Percentiles rank a stretch among this genome's conserved stretches.
Conservation (phyloP, 2,329 filamentous ascomycete species). For the Biscogniauxia marginata region DNA sequence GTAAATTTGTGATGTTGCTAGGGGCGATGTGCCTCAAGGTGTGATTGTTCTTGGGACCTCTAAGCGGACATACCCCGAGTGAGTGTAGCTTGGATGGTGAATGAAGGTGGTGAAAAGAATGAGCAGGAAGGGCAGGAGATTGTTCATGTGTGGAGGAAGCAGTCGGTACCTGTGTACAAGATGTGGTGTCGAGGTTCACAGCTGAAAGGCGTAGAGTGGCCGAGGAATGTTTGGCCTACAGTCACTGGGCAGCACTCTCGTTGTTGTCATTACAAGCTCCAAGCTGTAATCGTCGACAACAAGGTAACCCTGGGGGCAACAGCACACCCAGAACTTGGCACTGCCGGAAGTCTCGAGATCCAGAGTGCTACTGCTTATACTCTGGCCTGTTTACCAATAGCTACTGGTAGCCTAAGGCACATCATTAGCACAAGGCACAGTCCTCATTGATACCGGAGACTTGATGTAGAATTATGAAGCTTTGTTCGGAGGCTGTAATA, state of each 20-base stretch:
- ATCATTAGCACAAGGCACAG: not conserved
- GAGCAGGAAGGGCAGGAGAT: not conserved
- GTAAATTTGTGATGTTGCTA: not conserved
- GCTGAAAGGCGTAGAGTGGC: no score
- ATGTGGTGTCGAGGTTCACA: not conserved
- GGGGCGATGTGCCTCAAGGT: not conserved
- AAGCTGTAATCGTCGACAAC: not conserved
- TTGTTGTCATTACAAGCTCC: not conserved
- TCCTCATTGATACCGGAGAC: no score
- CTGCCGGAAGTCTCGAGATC: not conserved
- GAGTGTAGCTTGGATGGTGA: not conserved
- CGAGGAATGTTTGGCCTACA: not conserved
- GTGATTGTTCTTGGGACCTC: not conserved
- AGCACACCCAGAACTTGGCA: not conserved
- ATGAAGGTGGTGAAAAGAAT: not conserved
- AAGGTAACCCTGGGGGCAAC: not conserved
- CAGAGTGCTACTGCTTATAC: not conserved
- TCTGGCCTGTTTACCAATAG: not conserved
- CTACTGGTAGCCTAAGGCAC: not conserved
- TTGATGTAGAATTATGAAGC: no score
- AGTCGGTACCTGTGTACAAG: not conserved
- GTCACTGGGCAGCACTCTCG: not conserved
- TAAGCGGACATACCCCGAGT: not conserved
- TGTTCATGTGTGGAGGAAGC: not conserved
- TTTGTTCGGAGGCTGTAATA: no score